phyloP scores from a whole-genome alignment of 352 stramenopile species.

The Phytophthora pisi region DNA sequence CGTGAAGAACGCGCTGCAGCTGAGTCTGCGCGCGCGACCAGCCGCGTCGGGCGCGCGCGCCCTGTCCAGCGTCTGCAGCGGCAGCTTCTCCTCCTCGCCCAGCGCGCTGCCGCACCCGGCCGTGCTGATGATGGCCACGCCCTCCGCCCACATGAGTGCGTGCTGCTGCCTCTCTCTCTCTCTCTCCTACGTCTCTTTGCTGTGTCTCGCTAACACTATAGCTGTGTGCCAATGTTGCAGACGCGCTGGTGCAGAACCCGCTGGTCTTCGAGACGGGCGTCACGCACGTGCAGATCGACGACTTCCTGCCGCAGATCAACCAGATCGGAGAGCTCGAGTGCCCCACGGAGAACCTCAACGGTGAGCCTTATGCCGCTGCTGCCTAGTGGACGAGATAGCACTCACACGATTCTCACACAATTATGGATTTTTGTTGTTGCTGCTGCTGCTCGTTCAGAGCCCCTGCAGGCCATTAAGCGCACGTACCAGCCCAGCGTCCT shows the following conservation, averaged over 20 bases:
- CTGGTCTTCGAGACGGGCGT: constrained; percentile 54
- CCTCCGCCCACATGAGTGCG: constrained; percentile 27
- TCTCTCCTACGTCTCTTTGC: not conserved
- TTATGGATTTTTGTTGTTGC: not conserved
- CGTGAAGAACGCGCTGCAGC: constrained; percentile 39
- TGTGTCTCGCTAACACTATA: constrained; percentile 1
- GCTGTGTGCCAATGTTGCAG: constrained; percentile 15
- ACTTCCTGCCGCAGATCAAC: constrained; percentile 42
- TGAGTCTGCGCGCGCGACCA: constrained; percentile 32
- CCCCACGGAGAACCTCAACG: constrained; percentile 52
- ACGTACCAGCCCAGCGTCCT: constrained; percentile 89
- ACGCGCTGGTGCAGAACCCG: constrained; percentile 41
- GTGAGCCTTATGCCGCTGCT: constrained; percentile 13
- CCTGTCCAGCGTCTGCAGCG: constrained; percentile 26
- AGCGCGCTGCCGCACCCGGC: constrained; percentile 21
- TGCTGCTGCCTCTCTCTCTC: constrained; percentile 1
- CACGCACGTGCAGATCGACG: constrained; percentile 38
- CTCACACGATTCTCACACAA: no score
- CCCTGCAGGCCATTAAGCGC: constrained; percentile 79
- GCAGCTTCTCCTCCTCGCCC: constrained; percentile 2
- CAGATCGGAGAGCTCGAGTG: constrained; percentile 49
- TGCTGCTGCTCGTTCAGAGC: constrained; percentile 41
- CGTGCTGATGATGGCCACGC: constrained; percentile 27
- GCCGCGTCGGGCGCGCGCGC: constrained; percentile 8
- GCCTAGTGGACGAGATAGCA: not conserved